These are phyloP conservation scores for Parastagonospora avenae DNA, from an alignment of 2,329 filamentous ascomycete species.

Conservation along the genomic window DNA sequence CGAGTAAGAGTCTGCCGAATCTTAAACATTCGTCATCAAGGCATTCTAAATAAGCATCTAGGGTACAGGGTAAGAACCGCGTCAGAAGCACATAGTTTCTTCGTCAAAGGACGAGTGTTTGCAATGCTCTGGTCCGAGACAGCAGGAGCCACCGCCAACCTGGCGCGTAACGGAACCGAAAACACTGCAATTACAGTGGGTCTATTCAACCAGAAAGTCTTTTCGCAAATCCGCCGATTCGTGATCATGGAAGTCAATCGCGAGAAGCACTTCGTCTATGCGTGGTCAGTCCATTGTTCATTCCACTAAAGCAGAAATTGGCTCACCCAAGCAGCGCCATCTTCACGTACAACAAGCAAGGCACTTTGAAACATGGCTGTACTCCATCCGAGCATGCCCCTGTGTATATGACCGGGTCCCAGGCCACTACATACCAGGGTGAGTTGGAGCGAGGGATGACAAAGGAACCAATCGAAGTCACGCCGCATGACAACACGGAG, in stretches of 20 bases:
- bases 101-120: conserved; percentile 25
- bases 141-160: conserved; percentile 6
- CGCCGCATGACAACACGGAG: conserved; percentile 19
- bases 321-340: conserved; percentile 47
- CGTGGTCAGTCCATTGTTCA: conserved; percentile 16
- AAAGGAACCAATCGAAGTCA: conserved; percentile 46
- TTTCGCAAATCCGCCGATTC: conserved; percentile 34
- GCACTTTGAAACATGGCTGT: conserved; percentile 45
- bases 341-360: conserved; percentile 46
- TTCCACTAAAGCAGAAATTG: conserved; percentile 26
- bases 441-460: conserved; percentile 41
- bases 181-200: conserved; percentile 14
- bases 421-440: conserved; percentile 10
- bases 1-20: conserved; percentile 1
- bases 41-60: not conserved
- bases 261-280: conserved; percentile 20
- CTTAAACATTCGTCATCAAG: not conserved
- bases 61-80: conserved; percentile 25
- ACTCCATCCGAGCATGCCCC: conserved; percentile 45
- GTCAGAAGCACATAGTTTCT: conserved; percentile 21
- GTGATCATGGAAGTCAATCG: conserved; percentile 22
- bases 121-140: conserved; percentile 25
- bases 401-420: conserved; percentile 29
- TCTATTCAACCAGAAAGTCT: conserved; percentile 16
- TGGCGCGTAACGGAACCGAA: not conserved